Conservation (phyloP, 352 stramenopile species). For the Pythium aquatile region DNA sequence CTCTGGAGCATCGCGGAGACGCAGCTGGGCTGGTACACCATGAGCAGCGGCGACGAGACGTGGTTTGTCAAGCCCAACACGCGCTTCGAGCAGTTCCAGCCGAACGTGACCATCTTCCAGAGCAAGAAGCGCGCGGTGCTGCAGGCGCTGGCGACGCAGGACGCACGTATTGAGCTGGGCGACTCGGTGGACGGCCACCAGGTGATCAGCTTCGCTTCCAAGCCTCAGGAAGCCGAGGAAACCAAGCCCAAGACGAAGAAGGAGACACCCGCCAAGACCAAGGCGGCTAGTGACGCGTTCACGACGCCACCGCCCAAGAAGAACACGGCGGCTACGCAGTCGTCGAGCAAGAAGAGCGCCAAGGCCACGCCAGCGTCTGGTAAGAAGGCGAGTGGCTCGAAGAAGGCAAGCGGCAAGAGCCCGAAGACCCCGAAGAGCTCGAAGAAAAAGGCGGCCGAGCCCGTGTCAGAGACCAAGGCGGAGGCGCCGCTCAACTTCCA, state of each 20-base stretch:
- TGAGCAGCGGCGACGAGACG: slow-evolving; percentile 64
- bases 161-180: slow-evolving; percentile 55
- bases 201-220: slow-evolving; percentile 49
- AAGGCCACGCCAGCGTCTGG: slow-evolving; percentile 25
- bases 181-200: slow-evolving; percentile 68
- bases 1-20: slow-evolving; percentile 62
- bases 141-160: slow-evolving; percentile 53
- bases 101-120: slow-evolving; percentile 84
- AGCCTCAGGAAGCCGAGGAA: slow-evolving; percentile 15
- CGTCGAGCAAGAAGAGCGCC: slow-evolving; percentile 5
- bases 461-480: slow-evolving; percentile 28
- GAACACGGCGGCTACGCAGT: not conserved
- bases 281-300: slow-evolving; percentile 20
- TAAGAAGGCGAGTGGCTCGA: slow-evolving; percentile 18
- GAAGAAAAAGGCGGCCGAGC: slow-evolving; percentile 27
- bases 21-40: slow-evolving; percentile 72
- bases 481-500: slow-evolving; percentile 42
- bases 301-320: slow-evolving; percentile 25
- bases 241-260: slow-evolving; percentile 19
- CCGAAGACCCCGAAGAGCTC: slow-evolving; percentile 27
- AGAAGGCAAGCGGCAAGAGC: slow-evolving; percentile 17
- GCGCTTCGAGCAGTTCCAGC: slow-evolving; percentile 61
- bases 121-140: slow-evolving; percentile 69
- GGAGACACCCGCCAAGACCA: slow-evolving; percentile 26
- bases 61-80: slow-evolving; percentile 77